Base-by-base conservation (phyloP, 345 rosid genomes). In the Angophora floribunda region DNA sequence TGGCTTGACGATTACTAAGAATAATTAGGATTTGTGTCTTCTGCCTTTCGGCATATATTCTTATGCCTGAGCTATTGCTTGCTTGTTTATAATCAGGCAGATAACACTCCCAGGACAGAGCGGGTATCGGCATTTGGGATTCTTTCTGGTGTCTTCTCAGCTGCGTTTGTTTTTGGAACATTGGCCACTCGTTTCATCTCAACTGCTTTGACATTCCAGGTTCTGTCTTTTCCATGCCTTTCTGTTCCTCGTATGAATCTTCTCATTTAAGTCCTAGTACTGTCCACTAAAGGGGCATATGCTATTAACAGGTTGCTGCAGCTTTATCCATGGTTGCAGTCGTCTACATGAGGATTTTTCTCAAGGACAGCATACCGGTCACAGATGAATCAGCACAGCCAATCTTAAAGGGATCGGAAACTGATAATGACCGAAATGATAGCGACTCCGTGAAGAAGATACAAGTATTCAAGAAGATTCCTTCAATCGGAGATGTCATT, bases 301-400 rank as follows among this genome's bases (percentile, higher is more conserved):
- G 87, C 52, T 19, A 75, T 75, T 41, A 19, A 50, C 90, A 96
- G 98, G 92, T 94, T 26, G 96, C 98, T 59, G 92, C 98, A 14
- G 53, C 90, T 87, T 90, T 91, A 50, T 94, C 95, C 19, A 92
- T 96, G 89, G 82, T 92, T 88, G 97, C 94, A 4, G 85, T 90
- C 17, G 94, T 93, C 30, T 97, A 97, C 95, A 96, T 96, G 99
- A 95, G 98, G 90, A 50, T 95, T 89, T 96, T 96, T 85, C 95
- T 97, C 44, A 86, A 94, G 90, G 99, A 97, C 63, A 94, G 89
- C 61, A 44, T 88, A 32, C 87, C 86, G 4, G 41, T 75, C 12
- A 51, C 55, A n/a, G 85, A 88, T 17, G 87, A 26, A 4, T 91
- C 93, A 85, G 80, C 89, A 7, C 93, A 79, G 89, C 98, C 97